Conservation (phyloP, 2,329 filamentous ascomycete genomes). For the Colletotrichum gigasporum region DNA sequence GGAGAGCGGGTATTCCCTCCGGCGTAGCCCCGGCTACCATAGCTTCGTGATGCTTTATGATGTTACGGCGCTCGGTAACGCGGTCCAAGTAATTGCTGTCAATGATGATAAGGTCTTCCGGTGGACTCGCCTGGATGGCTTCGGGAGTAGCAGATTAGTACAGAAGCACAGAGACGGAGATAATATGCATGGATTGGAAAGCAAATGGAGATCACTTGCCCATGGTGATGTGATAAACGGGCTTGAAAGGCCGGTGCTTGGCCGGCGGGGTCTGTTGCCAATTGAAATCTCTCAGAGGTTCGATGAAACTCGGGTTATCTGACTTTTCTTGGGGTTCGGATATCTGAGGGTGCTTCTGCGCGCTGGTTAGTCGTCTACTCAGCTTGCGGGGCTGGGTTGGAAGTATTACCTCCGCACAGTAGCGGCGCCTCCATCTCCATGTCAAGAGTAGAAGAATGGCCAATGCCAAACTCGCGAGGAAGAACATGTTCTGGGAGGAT, state of each 20-base stretch:
- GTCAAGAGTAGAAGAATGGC: not conserved
- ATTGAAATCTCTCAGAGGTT: slow-evolving; percentile 45
- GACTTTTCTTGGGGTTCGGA: not conserved
- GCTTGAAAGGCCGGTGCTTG: slow-evolving; percentile 59
- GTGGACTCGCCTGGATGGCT: slow-evolving; percentile 53
- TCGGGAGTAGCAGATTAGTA: not conserved
- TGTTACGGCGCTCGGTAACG: slow-evolving; percentile 48
- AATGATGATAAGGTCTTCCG: slow-evolving; percentile 62
- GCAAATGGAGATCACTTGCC: too few relatives aligned
- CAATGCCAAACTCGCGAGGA: slow-evolving; percentile 3
- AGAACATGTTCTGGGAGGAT: not conserved
- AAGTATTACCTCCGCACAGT: not conserved
- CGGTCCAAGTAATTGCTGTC: slow-evolving; percentile 60
- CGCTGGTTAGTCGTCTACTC: not conserved
- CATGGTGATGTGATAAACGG: slow-evolving; percentile 64
- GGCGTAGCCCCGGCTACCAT: slow-evolving; percentile 54
- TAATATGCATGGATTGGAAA: too few relatives aligned
- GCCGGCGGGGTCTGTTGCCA: slow-evolving; percentile 49
- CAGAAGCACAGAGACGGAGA: slow-evolving; percentile 7
- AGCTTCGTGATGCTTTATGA: slow-evolving; percentile 48
- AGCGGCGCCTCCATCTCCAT: slow-evolving; percentile 11
- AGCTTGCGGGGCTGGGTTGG: not conserved
- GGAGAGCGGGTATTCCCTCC: slow-evolving; percentile 50
- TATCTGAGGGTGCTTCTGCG: not conserved
- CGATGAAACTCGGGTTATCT: slow-evolving; percentile 24